Evolutionary conservation across 345 rosid genomes (phyloP), one percentile per base, ranked within the genome.

Genomic region (Salix exigua): DNA sequence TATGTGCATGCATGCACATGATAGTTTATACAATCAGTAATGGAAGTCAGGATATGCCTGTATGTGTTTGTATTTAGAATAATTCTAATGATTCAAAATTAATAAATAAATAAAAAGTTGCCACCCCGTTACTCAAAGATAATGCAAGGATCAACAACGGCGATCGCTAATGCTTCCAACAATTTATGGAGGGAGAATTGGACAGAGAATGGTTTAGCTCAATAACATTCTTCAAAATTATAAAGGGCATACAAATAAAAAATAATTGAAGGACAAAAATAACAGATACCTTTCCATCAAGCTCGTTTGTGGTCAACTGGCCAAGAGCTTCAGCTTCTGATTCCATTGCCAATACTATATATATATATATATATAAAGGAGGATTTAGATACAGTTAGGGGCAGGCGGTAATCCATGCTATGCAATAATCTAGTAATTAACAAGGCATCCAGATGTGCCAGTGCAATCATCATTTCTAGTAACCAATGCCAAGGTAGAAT

Each of bases 321-420:
- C 88, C 90, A 69, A 91, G 79, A 55, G 94, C 89, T 68, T 91
- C 94, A 26, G 94, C 91, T 86, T 89, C 86, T 7, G 92, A 91
- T 83, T 91, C 96, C 96, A 91, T 90, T 75, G 88, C 84, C 91
- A 90, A 6, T 14, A 82, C 84, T 82, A 21, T 35, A 35, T 35
- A 35, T 35, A 35, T 33, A 33, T 33, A 33, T 33, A 33, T 33
- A 31, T 31, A 31, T 31, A 33, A 4, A 33, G 5, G 33, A 33
- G 44, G 44, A 68, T 12, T 75, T 40, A 25, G 48, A 51, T 61
- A 70, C 68, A 37, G 50, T 38, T 71, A 25, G 33, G 40, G 66
- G 14, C 44, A 25, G 35, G 7, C 7, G 48, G 16, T 37, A 46
- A 13, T 65, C 50, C n/a, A n/a, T 55, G 66, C 61, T 10, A 35